phyloP scores from a whole-genome alignment of 1,284 basidiomycete genomes.

The Phaffia rhodozyma region DNA sequence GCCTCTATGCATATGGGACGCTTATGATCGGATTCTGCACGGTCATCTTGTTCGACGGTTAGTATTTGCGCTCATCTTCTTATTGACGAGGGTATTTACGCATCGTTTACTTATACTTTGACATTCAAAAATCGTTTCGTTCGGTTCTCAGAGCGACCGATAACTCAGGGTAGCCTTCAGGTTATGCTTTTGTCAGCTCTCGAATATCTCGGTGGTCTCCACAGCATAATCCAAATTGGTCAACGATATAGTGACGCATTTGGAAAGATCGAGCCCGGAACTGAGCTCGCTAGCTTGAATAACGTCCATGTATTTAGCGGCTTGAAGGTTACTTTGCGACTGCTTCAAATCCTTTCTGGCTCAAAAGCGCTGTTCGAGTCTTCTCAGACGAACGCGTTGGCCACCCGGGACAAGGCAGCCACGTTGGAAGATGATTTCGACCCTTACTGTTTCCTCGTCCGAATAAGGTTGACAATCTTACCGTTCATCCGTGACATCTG shows the following conservation, averaged over 20 bases:
- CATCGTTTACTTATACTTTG: too few relatives aligned
- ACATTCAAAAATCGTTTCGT: background rate
- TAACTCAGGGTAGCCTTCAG: slow-evolving; percentile 56
- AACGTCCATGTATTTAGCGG: slow-evolving; percentile 60
- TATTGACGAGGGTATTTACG: too few relatives aligned
- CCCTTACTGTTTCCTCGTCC: slow-evolving; percentile 72
- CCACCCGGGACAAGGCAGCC: slow-evolving; percentile 40
- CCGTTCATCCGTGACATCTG: slow-evolving; percentile 62
- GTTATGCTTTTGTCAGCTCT: slow-evolving; percentile 70
- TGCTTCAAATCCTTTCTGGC: slow-evolving; percentile 65
- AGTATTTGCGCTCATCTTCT: slow-evolving; percentile 22
- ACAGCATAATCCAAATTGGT: slow-evolving; percentile 53
- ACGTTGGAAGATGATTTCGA: slow-evolving; percentile 52
- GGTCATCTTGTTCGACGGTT: slow-evolving; percentile 72
- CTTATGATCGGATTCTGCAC: slow-evolving; percentile 61
- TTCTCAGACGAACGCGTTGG: slow-evolving; percentile 60
- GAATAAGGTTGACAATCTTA: slow-evolving; percentile 57
- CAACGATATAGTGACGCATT: slow-evolving; percentile 48
- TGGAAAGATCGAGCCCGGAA: slow-evolving; percentile 35
- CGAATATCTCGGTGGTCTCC: slow-evolving; percentile 58
- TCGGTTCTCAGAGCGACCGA: slow-evolving; percentile 50
- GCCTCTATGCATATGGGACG: slow-evolving; percentile 56
- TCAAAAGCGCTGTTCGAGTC: slow-evolving; percentile 74
- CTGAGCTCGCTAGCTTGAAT: slow-evolving; percentile 17
- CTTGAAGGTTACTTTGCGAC: slow-evolving; percentile 65